These are phyloP conservation scores for Sanghuangporus baumii DNA, from an alignment of 1,284 basidiomycete genomes.

Conservation along the genomic window DNA sequence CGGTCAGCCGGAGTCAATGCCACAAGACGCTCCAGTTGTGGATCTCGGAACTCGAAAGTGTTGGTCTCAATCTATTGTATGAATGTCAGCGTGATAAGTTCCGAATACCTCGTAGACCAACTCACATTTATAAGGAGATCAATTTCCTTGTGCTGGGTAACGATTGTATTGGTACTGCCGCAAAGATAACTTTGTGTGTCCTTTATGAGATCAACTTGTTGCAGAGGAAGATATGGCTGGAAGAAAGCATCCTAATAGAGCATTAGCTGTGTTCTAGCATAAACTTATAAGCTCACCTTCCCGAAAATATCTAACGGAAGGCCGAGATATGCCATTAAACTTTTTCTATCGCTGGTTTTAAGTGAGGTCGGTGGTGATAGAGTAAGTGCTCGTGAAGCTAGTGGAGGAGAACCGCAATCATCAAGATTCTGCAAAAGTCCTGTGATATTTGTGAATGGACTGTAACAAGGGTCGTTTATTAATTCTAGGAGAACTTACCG, in stretches of 20 bases:
- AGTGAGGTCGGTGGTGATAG: constrained; percentile 75
- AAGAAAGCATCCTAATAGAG: constrained; percentile 79
- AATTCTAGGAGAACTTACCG: constrained; percentile 36
- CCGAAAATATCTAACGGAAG: constrained; percentile 86
- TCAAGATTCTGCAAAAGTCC: constrained; percentile 85
- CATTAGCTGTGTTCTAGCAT: neutral
- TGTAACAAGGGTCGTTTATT: neutral
- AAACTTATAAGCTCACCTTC: constrained; percentile 39
- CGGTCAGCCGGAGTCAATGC: constrained; percentile 88
- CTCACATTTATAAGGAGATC: constrained; percentile 89
- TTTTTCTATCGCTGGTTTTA: constrained; percentile 85
- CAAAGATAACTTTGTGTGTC: constrained; percentile 82
- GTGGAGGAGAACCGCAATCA: constrained; percentile 86
- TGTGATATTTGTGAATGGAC: constrained; percentile 20
- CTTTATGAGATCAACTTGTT: constrained; percentile 88
- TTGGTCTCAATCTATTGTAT: constrained; percentile 71
- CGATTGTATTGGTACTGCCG: constrained; percentile 94
- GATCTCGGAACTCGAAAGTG: constrained; percentile 79
- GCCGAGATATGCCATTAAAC: constrained; percentile 88
- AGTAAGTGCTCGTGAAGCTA: constrained; percentile 66
- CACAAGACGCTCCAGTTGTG: constrained; percentile 71
- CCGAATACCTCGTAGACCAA: constrained; percentile 9
- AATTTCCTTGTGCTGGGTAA: constrained; percentile 89
- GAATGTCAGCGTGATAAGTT: neutral
- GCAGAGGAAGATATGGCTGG: constrained; percentile 95